These are phyloP conservation scores for Babesia ovis DNA, from an alignment of 169 alveolate genomes.

Conservation along the genomic window DNA sequence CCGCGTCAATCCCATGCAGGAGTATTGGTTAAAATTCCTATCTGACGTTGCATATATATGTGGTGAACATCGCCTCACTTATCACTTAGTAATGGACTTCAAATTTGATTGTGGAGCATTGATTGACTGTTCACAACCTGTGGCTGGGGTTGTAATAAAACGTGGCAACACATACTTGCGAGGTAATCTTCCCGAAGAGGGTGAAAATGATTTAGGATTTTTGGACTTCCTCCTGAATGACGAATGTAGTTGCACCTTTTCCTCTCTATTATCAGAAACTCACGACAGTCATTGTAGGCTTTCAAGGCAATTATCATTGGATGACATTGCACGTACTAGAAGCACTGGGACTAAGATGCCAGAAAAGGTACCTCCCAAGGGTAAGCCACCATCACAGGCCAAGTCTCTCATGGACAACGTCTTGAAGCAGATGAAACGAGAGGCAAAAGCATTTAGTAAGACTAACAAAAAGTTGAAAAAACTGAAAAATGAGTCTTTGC, in stretches of 20 bases:
- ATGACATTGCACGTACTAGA: no score
- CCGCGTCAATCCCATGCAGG: conserved; percentile 57
- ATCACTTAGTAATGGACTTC: conserved; percentile 59
- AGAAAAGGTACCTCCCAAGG: not conserved
- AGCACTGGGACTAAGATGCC: not conserved
- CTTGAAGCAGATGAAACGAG: not conserved
- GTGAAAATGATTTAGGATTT: not conserved
- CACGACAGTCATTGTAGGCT: no score
- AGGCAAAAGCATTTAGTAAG: not conserved
- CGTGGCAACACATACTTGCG: conserved; percentile 49
- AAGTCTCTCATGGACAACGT: not conserved
- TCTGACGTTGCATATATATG: conserved; percentile 51
- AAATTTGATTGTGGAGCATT: conserved; percentile 30
- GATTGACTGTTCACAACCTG: conserved; percentile 46
- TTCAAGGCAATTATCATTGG: no score
- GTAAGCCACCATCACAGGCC: not conserved
- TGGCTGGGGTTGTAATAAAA: conserved; percentile 30
- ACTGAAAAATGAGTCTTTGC: not conserved
- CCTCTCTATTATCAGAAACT: no score
- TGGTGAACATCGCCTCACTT: conserved; percentile 38
- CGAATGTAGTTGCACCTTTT: not conserved
- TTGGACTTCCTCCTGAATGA: conserved; percentile 4
- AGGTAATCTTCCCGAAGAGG: conserved; percentile 24
- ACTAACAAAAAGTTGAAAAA: not conserved
- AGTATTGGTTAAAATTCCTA: conserved; percentile 46